A percentile compares a stretch with the other conserved stretches of the same genome.
Evolutionary conservation across 139 green algal species (phyloP).

Genomic region (Yamagishiella unicocca): DNA sequence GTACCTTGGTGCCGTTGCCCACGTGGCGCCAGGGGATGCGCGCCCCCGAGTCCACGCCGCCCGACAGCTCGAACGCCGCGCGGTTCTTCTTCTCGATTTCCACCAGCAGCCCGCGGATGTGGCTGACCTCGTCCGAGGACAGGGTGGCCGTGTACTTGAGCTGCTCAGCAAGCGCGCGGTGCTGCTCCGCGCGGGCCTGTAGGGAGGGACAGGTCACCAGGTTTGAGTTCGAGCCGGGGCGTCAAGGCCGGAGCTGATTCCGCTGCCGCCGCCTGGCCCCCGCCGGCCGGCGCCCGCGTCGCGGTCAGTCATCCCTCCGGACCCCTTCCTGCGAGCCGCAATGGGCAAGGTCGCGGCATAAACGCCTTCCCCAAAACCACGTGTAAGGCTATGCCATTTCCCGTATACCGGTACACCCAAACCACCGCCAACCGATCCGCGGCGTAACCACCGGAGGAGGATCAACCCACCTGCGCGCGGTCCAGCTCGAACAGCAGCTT

Average conservation of each 20-base stretch:
- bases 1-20: constrained; percentile 40
- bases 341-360: constrained; percentile 65
- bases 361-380: too few species aligned
- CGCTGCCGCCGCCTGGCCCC: constrained; percentile 6
- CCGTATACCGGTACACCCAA: too few species aligned
- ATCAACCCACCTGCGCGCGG: too few species aligned
- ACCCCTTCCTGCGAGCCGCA: constrained; percentile 46
- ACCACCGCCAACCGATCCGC: too few species aligned
- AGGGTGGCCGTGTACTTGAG: constrained; percentile 59
- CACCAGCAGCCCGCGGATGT: constrained; percentile 65
- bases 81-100: constrained; percentile 60
- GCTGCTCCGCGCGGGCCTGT: constrained; percentile 53
- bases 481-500: constrained; percentile 77
- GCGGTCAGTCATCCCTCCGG: constrained; percentile 47
- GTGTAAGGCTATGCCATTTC: too few species aligned
- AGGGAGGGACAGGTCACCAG: background rate
- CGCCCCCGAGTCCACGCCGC: constrained; percentile 46
- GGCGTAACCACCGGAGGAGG: too few species aligned
- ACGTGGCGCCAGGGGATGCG: constrained; percentile 67
- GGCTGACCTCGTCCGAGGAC: constrained; percentile 63
- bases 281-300: constrained; percentile 44
- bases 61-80: background rate
- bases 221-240: background rate
- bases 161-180: constrained; percentile 52
- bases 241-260: too few species aligned